A percentile compares a stretch with the other conserved stretches of the same genome.
phyloP scores from a whole-genome alignment of 345 rosid genomes.

The Lepidium sativum region DNA sequence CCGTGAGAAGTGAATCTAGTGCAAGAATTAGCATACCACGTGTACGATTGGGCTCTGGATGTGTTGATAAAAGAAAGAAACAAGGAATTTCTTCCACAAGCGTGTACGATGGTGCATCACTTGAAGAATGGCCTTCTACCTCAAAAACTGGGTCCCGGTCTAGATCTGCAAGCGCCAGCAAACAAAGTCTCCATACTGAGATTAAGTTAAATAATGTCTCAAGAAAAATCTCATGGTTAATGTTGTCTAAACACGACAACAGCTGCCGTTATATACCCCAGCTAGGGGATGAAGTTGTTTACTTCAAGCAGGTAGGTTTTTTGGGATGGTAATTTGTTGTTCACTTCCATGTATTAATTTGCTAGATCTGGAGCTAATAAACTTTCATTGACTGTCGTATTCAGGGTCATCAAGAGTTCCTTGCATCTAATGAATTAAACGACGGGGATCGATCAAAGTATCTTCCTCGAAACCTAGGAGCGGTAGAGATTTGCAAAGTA shows the following conservation, averaged over 20 bases:
- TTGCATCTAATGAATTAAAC: conserved; percentile 27
- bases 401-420: conserved; percentile 88
- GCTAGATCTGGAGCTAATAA: conserved; percentile 4
- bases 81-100: conserved; percentile 26
- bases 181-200: conserved; percentile 21
- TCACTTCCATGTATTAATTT: not conserved
- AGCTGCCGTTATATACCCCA: conserved; percentile 90
- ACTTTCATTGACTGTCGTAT: conserved; percentile 21
- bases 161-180: conserved; percentile 45
- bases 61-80: conserved; percentile 34
- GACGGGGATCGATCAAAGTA: conserved; percentile 59
- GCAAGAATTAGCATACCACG: conserved; percentile 24
- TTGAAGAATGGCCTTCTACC: conserved; percentile 60
- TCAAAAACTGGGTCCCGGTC: conserved; percentile 43
- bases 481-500: conserved; percentile 75
- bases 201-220: conserved; percentile 34
- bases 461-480: conserved; percentile 47
- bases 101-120: conserved; percentile 26
- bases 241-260: conserved; percentile 78
- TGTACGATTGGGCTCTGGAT: conserved; percentile 32
- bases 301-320: conserved; percentile 68
- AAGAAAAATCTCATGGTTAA: conserved; percentile 69
- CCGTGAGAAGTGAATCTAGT: conserved; percentile 42
- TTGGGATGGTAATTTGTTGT: not conserved
- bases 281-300: conserved; percentile 81